Conservation (phyloP, 1,139 yeast genomes). For the Taphrina flavorubra region DNA sequence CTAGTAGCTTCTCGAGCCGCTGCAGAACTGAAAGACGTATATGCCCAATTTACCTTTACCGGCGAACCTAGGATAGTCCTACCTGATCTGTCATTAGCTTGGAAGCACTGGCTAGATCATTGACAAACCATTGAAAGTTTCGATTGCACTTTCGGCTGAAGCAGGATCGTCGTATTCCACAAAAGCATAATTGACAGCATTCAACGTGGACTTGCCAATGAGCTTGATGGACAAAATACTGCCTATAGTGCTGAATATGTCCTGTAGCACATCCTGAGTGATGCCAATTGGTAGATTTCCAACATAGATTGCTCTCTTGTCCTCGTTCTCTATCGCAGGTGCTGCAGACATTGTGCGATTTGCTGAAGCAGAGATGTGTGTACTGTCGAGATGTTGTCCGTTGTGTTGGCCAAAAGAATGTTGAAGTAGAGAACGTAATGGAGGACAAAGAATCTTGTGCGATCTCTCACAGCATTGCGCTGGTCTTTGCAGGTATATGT, state of each 20-base stretch:
- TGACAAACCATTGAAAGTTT: constrained; percentile 62
- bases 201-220: constrained; percentile 29
- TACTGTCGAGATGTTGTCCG: neutral
- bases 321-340: constrained; percentile 13
- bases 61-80: constrained; percentile 22
- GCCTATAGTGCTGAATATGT: constrained; percentile 68
- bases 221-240: constrained; percentile 60
- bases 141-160: constrained; percentile 68
- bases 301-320: constrained; percentile 65
- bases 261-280: constrained; percentile 66
- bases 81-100: constrained; percentile 48
- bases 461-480: neutral
- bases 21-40: constrained; percentile 61
- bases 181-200: constrained; percentile 77
- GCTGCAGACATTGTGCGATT: neutral
- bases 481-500: neutral
- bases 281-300: constrained; percentile 73
- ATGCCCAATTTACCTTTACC: constrained; percentile 80
- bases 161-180: constrained; percentile 69
- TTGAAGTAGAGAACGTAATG: neutral
- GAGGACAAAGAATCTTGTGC: neutral
- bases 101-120: constrained; percentile 46
- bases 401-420: neutral
- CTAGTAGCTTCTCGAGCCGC: constrained; percentile 47
- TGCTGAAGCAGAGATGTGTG: neutral